Evolutionary conservation across 441 rosid species (phyloP).

Genomic region (Mallotus japonicus): DNA sequence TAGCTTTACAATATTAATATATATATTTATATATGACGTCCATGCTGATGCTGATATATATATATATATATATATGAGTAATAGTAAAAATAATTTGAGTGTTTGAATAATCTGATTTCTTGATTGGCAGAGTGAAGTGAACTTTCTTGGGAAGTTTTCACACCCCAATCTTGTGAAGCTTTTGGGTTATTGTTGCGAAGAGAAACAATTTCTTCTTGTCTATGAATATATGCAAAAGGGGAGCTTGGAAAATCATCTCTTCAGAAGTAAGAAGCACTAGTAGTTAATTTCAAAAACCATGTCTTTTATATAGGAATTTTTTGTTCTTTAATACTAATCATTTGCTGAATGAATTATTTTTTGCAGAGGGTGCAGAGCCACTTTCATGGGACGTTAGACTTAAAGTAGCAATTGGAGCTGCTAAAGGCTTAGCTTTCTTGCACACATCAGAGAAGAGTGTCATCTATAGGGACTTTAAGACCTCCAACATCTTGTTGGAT

Average conservation of each 20-base stretch:
- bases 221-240: slow-evolving; percentile 71
- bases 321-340: too few species aligned
- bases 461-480: slow-evolving; percentile 81
- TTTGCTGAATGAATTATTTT: too few species aligned
- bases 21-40: too few species aligned
- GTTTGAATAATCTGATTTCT: background rate
- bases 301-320: too few species aligned
- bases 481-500: slow-evolving; percentile 84
- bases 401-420: slow-evolving; percentile 77
- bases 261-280: slow-evolving; percentile 45
- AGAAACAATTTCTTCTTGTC: slow-evolving; percentile 61
- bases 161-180: slow-evolving; percentile 84
- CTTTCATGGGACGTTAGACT: slow-evolving; percentile 63
- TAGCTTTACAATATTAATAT: too few species aligned
- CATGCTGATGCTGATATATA: too few species aligned
- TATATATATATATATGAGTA: too few species aligned
- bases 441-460: slow-evolving; percentile 83
- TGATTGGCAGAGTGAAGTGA: slow-evolving; percentile 64
- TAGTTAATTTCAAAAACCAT: too few species aligned
- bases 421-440: slow-evolving; percentile 67
- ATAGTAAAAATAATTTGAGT: too few species aligned
- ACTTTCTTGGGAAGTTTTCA: slow-evolving; percentile 67
- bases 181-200: slow-evolving; percentile 86
- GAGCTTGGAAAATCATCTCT: slow-evolving; percentile 75
- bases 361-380: slow-evolving; percentile 56